phyloP scores from a whole-genome alignment of 2,329 filamentous ascomycete genomes.

The Neopestalotiopsis sp. region DNA sequence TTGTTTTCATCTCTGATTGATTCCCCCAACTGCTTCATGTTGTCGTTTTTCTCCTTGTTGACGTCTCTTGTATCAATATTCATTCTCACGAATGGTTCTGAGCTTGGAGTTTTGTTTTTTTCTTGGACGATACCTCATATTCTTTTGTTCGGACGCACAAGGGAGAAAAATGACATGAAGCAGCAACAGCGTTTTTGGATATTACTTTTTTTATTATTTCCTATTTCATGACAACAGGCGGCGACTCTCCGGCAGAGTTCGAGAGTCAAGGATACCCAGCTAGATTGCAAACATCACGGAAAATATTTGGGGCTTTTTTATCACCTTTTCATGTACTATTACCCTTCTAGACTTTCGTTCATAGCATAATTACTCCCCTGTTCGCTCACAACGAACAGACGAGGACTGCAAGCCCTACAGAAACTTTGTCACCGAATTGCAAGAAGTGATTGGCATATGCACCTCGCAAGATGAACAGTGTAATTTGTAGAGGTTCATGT shows the following conservation, averaged over 20 bases:
- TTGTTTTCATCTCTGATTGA: background rate
- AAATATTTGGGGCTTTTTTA: background rate
- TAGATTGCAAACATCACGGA: background rate
- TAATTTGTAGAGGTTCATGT: no score
- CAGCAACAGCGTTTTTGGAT: background rate
- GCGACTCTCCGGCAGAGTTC: background rate
- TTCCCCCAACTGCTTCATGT: background rate
- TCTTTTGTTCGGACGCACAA: no score
- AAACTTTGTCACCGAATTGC: background rate
- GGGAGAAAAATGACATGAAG: background rate
- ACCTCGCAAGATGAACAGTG: no score
- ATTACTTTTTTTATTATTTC: background rate
- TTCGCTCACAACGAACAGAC: slow-evolving; percentile 18
- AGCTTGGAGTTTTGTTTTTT: background rate
- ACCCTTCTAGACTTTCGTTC: slow-evolving; percentile 35
- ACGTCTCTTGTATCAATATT: slow-evolving; percentile 1
- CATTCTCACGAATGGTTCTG: slow-evolving; percentile 1
- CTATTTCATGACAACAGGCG: background rate
- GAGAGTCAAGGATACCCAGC: background rate
- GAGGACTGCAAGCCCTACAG: slow-evolving; percentile 7
- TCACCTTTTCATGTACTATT: slow-evolving; percentile 26
- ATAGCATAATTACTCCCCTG: slow-evolving; percentile 23
- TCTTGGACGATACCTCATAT: background rate
- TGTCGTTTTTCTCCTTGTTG: slow-evolving; percentile 5
- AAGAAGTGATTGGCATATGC: no score